Evolutionary conservation across 2,329 filamentous ascomycete species (phyloP).

Genomic region (Cladosporium colombiae): DNA sequence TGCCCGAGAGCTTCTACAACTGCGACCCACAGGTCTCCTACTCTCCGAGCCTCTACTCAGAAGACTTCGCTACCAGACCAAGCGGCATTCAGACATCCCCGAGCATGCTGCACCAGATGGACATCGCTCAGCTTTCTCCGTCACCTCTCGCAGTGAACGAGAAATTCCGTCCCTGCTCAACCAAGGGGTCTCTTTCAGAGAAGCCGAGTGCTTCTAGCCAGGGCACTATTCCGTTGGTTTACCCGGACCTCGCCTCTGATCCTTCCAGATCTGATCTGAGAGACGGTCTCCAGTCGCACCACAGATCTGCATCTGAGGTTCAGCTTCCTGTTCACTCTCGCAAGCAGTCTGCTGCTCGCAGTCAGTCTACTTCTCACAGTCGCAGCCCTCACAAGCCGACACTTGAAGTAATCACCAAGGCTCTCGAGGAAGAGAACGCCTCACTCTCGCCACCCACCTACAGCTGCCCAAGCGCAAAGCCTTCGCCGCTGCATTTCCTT

Average conservation of each 20-base stretch:
- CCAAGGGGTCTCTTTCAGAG: slow-evolving; percentile 4
- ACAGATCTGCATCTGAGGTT: background rate
- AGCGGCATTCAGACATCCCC: background rate
- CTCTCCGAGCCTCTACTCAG: slow-evolving; percentile 35
- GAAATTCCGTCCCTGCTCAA: background rate
- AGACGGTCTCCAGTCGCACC: background rate
- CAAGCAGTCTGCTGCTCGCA: slow-evolving; percentile 23
- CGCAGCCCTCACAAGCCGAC: background rate
- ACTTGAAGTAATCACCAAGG: background rate
- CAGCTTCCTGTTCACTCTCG: slow-evolving; percentile 19
- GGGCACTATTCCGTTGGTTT: slow-evolving; percentile 24
- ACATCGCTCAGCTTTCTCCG: background rate
- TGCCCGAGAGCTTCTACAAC: slow-evolving; percentile 28
- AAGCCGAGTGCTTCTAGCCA: slow-evolving; percentile 22
- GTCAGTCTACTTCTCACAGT: background rate
- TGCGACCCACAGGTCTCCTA: slow-evolving; percentile 24
- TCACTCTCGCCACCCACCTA: slow-evolving; percentile 24
- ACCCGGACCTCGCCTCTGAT: slow-evolving; percentile 29
- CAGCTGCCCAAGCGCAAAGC: slow-evolving; percentile 32
- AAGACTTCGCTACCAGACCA: background rate
- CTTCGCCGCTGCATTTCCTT: slow-evolving; percentile 32
- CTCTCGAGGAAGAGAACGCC: slow-evolving; percentile 17
- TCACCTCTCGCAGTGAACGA: background rate
- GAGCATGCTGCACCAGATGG: background rate
- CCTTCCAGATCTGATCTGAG: slow-evolving; percentile 19